Evolutionary conservation across 345 rosid genomes (phyloP), one percentile per base, ranked within the genome.

Genomic region (Noccaea caerulescens): DNA sequence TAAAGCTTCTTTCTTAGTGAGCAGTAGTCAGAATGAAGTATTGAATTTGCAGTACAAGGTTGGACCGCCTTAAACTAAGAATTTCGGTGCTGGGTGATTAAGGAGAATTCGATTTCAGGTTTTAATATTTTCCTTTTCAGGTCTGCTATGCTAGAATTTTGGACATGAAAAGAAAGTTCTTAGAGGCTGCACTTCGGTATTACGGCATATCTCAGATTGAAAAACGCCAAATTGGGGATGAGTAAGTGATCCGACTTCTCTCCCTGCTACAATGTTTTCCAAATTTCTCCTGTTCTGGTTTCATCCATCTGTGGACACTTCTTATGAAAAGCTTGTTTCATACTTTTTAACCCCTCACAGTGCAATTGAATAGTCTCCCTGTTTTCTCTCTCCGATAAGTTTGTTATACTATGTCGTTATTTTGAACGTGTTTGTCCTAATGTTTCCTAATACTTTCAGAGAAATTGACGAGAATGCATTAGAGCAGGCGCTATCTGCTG

Each of bases 1-100:
- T 65, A 94, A 91, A 81, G 99, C 97, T 50, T 94, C 99, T 46
- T 94, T 94, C 86, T 77, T 94, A 80, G 97, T 94, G 79, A 94
- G 91, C 93, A 91, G 69, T 66, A 88, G 97, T 76, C 97, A 88
- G 82, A 87, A 89, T 69, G 99, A 94, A 86, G 93, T 84, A 16
- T 73, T 94, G 79, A 88, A 85, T 82, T 82, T 94, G 77, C 91
- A 89, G 71, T 94, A 91, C 82, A 91, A 94, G 93, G 99, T 89
- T 65, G 58, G 78, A 5, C 60, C 10, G 2, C 32, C 53, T 18
- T 14, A 30, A 56, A 55, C 74, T 23, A 46, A 30, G 36, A 37
- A 20, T 69, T 38, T 14, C 30, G 10, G 6, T 69, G 14, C 32
- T 76, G 49, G 12, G 47, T 63, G 23, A 63, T 14, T 63, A 16